Base-by-base conservation (phyloP, 2,329 filamentous ascomycete genomes). In the Hymenoscyphus infarciens region DNA sequence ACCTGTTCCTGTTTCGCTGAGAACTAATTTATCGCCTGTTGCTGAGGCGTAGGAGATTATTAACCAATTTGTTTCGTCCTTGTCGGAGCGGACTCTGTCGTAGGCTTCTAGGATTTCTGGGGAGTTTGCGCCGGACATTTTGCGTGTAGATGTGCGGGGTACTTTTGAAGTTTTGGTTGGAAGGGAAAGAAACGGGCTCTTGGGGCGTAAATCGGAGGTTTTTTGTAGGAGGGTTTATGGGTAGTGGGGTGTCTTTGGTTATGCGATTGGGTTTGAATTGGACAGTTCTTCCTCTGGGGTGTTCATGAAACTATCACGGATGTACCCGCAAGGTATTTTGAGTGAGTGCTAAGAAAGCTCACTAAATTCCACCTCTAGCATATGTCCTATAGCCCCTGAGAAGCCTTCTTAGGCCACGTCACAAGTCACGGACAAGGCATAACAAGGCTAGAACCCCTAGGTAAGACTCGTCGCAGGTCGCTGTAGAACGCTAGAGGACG, bases 81-180 rank as follows among this genome's bases (percentile, higher is more conserved):
- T 88, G 80, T 89, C 86, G 68, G 80, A 83, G 64, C 86, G 86
- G 62, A 89, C 86, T 64, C 83, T 82, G 31, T 88, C 84, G 80
- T 89, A 89, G 67, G 87, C 87, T 60, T 81, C 79, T 61, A 80
- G 77, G 70, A 89, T 83, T 54, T 87, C 86, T 73, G 85, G 80
- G 62, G 80, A 74, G 72, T 85, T 78, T 73, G 80, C 76, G 70
- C 82, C 82, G 66, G 83, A 86, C 83, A 86, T 86, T 52, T 22
- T 60, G 15, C 2, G 7, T 2, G n/a, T 7, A 11, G 11, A 19
- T 45, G 57, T 31, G 57, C 29, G 45, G 42, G 57, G 33, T 33
- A 33, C 33, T 39, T 57, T 27, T 27, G 25, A 27, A 27, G 25
- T 27, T 54, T 2, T 3, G 5, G 15, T 1, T 7, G 7, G 33